Base-by-base conservation (phyloP, 805 yeast species). In the Monosporozyma servazzii region DNA sequence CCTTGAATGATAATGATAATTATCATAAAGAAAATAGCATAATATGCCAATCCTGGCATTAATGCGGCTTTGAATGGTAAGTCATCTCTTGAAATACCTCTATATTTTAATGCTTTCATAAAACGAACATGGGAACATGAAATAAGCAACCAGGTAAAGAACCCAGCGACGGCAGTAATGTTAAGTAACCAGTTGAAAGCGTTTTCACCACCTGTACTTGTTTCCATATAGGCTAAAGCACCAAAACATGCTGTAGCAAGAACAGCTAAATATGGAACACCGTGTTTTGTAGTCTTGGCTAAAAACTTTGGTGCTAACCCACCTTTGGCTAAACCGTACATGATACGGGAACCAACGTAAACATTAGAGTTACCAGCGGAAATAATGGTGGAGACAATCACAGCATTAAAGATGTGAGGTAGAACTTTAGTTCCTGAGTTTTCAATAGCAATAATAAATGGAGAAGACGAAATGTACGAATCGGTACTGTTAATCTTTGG, bases 311-410 rank as follows among this genome's bases (percentile, higher is more conserved):
- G 87, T 2, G 86, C 86, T 48, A 76, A 70, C 7, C 74, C 73
- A 48, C 76, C 75, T 56, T 75, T 73, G n/a, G 86, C 81, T 63
- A 85, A 71, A n/a, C 82, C 79, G 61, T 75, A 83, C 48, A 85
- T 64, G 43, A 82, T 73, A 69, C 93, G 73, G 3, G 89, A 83
- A 42, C 88, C 84, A 57, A 82, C 79, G 67, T 84, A 84, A 30
- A 84, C 74, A 62, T 83, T 82, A 13, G 89, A 83, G 70, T 85
- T 85, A 64, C 83, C 91, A 27, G 91, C 89, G n/a, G 90, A 84
- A 47, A 83, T 75, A 52, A 84, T 78, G 17, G 90, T 81, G 21
- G 76, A 57, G 46, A 85, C 64, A 54, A 85, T 79, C 49, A 84
- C 83, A 17, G 84, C 90, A 63, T 85, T 85, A 68, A 85, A 81